Base-by-base conservation (phyloP, 306 rosid genomes). In the Astragalus membranaceus region DNA sequence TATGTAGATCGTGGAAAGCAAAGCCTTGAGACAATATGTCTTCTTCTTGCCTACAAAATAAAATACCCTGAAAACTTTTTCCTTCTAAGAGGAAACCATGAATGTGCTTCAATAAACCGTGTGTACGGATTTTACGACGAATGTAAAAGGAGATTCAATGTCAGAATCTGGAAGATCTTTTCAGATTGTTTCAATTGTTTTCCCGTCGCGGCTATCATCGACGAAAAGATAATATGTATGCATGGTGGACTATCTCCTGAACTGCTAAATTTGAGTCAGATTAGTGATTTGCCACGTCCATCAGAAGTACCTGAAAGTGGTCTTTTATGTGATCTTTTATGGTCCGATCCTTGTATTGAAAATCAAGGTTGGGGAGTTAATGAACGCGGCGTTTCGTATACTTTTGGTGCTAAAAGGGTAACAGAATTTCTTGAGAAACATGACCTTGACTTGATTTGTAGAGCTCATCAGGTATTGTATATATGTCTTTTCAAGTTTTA, bases 1-100 rank as follows among this genome's bases (percentile, higher is more conserved):
- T 79, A 79, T 55, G 83, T 79, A 13, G 83, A 79, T 41, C 83
- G 83, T 11, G 83, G 83, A 33, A 79, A 74, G 67, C 83, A 79
- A 64, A 79, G 83, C 6, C 43, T 79, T 3, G 83, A 79, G 33
- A 79, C 83, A 8, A 79, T 79, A 14, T 79, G 72, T 47, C 83
- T 79, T 35, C 79, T 79, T n/a, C 64, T 79, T 9, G 79, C 83
- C 8, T 79, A 79, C 47, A 79, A 79, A 68, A 79, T 79, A 8
- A 79, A 79, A 30, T 79, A 73, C 4, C 83, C 79, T 5, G 76
- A 61, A 42, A 79, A 79, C 42, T 68, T 79, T 11, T 79, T 79
- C 61, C 79, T 79, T 26, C 63, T 79, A 0, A 74, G 83, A 14
- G 83, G 83, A 12, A 79, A 79, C 48, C 83, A 79, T 32, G 83